Base-by-base conservation (phyloP, 2,329 filamentous ascomycete genomes). In the Aspergillus aculeatus region DNA sequence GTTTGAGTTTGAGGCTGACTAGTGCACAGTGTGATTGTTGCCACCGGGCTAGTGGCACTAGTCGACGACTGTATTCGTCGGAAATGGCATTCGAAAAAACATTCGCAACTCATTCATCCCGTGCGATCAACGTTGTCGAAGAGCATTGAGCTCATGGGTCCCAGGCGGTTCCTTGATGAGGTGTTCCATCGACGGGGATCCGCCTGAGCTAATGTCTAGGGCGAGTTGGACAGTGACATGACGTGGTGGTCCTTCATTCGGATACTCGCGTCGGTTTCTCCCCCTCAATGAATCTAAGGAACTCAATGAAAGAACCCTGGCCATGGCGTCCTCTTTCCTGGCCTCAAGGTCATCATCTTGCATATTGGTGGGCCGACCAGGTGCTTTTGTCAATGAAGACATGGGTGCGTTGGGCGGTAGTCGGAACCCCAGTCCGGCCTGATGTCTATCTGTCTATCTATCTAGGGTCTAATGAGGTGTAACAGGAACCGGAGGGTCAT, bases 1-100 rank as follows among this genome's bases (percentile, higher is more conserved):
- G 32, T 58, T 56, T 49, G 48, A 55, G 49, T 50, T 56, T 55
- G 44, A 48, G 53, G 47, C 61, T 62, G 54, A 65, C 49, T 56
- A 62, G 53, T 54, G 32, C 57, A 47, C 56, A 96, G 92, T 74
- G 89, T 96, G 65, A 89, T 98, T 64, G 84, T 98, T 63, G 86
- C 92, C 50, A 95, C 92, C n/a, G 94, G 94, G 24, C 84, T 98
- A 66, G 87, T 96, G 68, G 86, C 90, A 7, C 85, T 98, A 49
- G 89, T 96, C 54, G 94, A 98, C 71, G 92, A 98, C 77, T 91
- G 88, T 78, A 96, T 98, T 80, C 90, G 91, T 76, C 83, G 86
- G 62, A 86, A 85, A 59, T 95, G 91, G 86, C 86, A 85, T 67
- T 78, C 80, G 47, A 84, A 83, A 67, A 79, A 80, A 58, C 76